phyloP scores from a whole-genome alignment of 495 filamentous ascomycete genomes.

The Bacidia gigantensis region DNA sequence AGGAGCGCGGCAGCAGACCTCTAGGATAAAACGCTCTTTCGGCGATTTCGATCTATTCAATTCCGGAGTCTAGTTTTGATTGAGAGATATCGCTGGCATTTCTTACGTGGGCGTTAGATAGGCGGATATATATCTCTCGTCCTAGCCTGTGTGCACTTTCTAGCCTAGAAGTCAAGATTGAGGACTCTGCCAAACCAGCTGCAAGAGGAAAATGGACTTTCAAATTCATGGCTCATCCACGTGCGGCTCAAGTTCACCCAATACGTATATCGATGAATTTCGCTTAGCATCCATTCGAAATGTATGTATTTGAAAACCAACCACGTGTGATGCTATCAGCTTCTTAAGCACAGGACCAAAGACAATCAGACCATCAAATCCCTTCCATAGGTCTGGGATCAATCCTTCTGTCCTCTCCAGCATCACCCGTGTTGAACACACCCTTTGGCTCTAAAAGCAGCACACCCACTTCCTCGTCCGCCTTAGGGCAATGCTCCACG shows the following conservation, averaged over 20 bases:
- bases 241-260: no score
- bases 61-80: not conserved
- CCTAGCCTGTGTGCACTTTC: no score
- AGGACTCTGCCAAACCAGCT: no score
- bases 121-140: no score
- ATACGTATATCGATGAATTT: not conserved
- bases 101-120: no score
- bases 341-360: not conserved
- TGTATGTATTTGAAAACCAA: no score
- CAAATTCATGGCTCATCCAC: no score
- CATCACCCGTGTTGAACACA: slow-evolving; percentile 11
- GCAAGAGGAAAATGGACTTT: no score
- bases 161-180: no score
- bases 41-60: not conserved
- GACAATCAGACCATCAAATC: not conserved
- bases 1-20: no score
- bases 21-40: not conserved
- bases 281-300: not conserved
- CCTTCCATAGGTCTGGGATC: slow-evolving; percentile 5
- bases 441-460: slow-evolving; percentile 14
- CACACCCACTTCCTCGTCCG: slow-evolving; percentile 12
- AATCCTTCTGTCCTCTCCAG: slow-evolving; percentile 1
- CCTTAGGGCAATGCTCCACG: slow-evolving; percentile 13
- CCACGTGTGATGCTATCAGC: not conserved
- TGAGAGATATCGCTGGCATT: no score